Percentiles rank a stretch among this genome's conserved stretches.
phyloP scores from a whole-genome alignment of 306 rosid species.

The Fragaria nilgerrensis region DNA sequence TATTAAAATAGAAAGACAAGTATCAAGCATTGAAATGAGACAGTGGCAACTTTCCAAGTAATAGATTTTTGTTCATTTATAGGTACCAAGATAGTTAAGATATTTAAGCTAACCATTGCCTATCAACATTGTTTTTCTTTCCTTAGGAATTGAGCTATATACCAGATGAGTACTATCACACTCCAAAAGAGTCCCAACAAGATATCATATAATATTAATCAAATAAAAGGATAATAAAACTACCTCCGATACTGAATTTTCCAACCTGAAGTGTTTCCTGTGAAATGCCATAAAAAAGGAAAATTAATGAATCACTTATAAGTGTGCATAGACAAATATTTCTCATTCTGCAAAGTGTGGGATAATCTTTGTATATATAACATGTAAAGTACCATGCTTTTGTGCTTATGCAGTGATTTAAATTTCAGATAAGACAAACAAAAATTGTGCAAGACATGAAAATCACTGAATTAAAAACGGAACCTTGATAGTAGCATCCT shows the following conservation, averaged over 20 bases:
- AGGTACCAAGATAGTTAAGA: no score
- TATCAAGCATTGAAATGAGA: not conserved
- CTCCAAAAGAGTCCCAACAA: not conserved
- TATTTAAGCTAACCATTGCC: not conserved
- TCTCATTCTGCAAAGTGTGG: not conserved
- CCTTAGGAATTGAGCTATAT: not conserved
- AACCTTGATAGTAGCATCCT: slow-evolving; percentile 69
- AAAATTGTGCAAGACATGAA: not conserved
- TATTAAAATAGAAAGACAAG: not conserved
- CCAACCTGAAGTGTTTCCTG: slow-evolving; percentile 42
- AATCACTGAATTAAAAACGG: slow-evolving; percentile 23
- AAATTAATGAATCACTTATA: not conserved
- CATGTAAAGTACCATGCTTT: not conserved
- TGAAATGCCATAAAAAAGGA: slow-evolving; percentile 20
- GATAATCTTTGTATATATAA: not conserved
- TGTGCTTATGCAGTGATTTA: not conserved
- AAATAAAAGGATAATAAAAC: slow-evolving; percentile 24
- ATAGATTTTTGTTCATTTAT: no score
- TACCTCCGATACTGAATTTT: slow-evolving; percentile 49
- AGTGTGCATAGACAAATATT: not conserved
- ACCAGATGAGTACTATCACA: not conserved
- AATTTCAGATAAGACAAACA: not conserved
- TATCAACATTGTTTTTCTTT: not conserved
- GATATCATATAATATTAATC: not conserved
- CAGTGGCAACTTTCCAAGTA: no score